These are phyloP conservation scores for Brachypodium distachyon DNA, from an alignment of 202 grass and related monocot species.

Conservation along the genomic window DNA sequence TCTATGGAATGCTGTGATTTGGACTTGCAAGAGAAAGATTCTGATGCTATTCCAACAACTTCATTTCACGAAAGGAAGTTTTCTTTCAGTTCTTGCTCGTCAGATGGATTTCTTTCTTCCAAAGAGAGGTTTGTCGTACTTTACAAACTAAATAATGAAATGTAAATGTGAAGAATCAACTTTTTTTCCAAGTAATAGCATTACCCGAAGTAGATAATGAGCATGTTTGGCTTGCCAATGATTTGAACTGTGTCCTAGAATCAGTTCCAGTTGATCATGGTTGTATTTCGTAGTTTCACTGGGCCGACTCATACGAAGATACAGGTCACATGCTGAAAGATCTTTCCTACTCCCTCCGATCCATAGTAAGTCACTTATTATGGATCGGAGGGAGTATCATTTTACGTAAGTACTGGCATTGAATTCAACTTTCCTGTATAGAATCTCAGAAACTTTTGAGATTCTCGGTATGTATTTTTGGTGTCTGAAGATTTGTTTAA, in stretches of 20 bases:
- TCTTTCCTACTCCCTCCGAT: no score
- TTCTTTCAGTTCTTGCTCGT: slow-evolving; percentile 57
- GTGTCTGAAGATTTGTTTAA: neutral
- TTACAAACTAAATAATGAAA: slow-evolving; percentile 5
- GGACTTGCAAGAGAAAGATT: slow-evolving; percentile 37
- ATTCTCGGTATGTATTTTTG: neutral
- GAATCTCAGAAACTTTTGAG: neutral
- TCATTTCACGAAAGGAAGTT: slow-evolving; percentile 43
- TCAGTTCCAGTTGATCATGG: neutral
- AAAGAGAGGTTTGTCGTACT: slow-evolving; percentile 48
- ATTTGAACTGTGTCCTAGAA: neutral
- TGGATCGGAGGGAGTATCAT: no score
- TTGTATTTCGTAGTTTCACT: neutral
- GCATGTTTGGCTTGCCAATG: neutral
- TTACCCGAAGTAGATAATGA: neutral
- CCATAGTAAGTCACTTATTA: no score
- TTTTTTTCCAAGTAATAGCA: neutral
- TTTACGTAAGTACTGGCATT: neutral
- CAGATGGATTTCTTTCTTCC: slow-evolving; percentile 42
- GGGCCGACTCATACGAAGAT: no score
- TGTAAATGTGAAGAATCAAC: neutral
- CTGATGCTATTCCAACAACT: slow-evolving; percentile 19
- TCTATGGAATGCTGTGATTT: slow-evolving; percentile 17
- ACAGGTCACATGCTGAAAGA: no score
- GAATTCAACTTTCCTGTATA: neutral